These are phyloP conservation scores for Rubia peregrina DNA, from an alignment of 305 asterid genomes.

Conservation along the genomic window DNA sequence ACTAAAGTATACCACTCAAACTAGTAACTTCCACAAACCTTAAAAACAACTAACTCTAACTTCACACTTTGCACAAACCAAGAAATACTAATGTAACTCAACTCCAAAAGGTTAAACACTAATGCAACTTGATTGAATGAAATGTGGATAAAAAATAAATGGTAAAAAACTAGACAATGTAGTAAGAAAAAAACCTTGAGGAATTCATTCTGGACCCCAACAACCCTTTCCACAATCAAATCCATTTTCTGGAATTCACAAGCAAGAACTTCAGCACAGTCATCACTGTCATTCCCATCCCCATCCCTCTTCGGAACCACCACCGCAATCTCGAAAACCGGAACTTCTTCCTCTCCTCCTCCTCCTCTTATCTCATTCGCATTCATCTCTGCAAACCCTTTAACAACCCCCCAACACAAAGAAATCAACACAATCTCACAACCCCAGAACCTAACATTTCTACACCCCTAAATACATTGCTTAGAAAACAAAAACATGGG, in stretches of 20 bases:
- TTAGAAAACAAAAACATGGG: slow-evolving; percentile 12
- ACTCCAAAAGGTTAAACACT: neutral
- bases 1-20: neutral
- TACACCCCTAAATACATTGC: slow-evolving; percentile 1
- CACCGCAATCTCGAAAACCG: slow-evolving; percentile 62
- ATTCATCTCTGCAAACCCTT: slow-evolving; percentile 44
- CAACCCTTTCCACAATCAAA: slow-evolving; percentile 58
- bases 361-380: slow-evolving; percentile 21
- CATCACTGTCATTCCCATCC: slow-evolving; percentile 28
- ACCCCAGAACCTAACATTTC: slow-evolving; percentile 7
- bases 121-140: neutral
- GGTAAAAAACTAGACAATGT: slow-evolving; percentile 1
- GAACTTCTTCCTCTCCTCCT: slow-evolving; percentile 38
- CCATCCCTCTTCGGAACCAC: slow-evolving; percentile 47
- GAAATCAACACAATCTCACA: slow-evolving; percentile 10
- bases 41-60: neutral
- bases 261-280: slow-evolving; percentile 61
- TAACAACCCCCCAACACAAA: slow-evolving; percentile 11
- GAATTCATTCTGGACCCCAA: slow-evolving; percentile 75
- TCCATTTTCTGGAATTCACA: slow-evolving; percentile 58
- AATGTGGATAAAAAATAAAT: neutral
- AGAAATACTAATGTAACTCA: neutral
- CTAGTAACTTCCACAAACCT: neutral
- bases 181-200: slow-evolving; percentile 42
- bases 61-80: neutral